These are phyloP conservation scores for Thelonectria rubi DNA, from an alignment of 2,329 filamentous ascomycete genomes.

Conservation along the genomic window DNA sequence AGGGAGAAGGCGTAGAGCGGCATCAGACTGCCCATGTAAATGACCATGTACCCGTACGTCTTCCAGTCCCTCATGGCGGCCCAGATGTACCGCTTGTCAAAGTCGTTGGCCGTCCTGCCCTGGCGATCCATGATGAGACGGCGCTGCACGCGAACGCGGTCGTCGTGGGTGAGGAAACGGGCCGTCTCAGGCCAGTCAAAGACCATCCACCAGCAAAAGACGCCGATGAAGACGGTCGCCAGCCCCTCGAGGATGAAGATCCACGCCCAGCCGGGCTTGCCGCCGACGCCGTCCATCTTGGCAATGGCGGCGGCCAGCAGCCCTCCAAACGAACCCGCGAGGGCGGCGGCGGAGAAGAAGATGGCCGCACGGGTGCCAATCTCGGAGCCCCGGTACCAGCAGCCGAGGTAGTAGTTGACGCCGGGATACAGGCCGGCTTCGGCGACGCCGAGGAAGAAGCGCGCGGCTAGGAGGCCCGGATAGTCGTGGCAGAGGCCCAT, in stretches of 20 bases:
- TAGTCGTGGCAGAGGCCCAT: constrained; percentile 59
- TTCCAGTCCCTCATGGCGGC: constrained; percentile 80
- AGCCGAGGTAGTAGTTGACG: constrained; percentile 74
- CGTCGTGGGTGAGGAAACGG: constrained; percentile 71
- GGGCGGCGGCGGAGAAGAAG: constrained; percentile 81
- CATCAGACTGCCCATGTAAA: constrained; percentile 59
- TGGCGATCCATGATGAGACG: constrained; percentile 75
- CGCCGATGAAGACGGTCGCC: constrained; percentile 70
- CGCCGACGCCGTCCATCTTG: constrained; percentile 69
- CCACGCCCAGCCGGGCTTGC: constrained; percentile 65
- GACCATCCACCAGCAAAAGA: constrained; percentile 75
- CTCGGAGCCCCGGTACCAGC: constrained; percentile 81
- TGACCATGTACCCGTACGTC: constrained; percentile 63
- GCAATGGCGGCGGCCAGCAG: constrained; percentile 74
- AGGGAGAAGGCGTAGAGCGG: constrained; percentile 62
- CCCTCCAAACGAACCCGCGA: constrained; percentile 79
- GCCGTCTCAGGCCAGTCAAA: constrained; percentile 82
- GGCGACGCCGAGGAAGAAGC: constrained; percentile 69
- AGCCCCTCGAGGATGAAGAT: constrained; percentile 75
- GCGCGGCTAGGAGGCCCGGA: constrained; percentile 55
- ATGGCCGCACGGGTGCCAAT: constrained; percentile 76
- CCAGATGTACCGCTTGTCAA: constrained; percentile 76
- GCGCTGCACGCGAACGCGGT: constrained; percentile 73
- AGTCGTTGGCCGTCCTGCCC: constrained; percentile 72
- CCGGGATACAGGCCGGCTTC: constrained; percentile 74